Evolutionary conservation across 192 early-diverging fungal species (phyloP).

Genomic region (Coemansia sp.): DNA sequence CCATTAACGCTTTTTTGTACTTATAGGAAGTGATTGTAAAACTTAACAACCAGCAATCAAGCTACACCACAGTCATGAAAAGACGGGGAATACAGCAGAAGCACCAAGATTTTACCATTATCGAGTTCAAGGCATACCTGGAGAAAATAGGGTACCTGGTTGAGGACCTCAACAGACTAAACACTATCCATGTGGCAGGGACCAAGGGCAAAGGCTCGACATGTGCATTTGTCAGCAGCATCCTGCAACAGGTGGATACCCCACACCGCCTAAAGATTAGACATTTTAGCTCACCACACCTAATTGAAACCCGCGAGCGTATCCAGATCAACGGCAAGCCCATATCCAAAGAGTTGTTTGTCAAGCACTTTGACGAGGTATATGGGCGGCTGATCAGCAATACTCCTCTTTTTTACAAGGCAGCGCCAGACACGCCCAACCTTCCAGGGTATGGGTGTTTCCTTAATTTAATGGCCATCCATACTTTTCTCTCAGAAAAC

Average conservation of each 20-base stretch:
- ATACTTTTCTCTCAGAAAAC: slow-evolving; percentile 80
- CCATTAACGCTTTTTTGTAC: too few species aligned
- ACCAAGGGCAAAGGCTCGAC: slow-evolving; percentile 90
- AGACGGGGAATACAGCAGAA: too few species aligned
- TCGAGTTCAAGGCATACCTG: slow-evolving; percentile 41
- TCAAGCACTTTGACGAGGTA: slow-evolving; percentile 84
- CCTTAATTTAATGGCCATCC: slow-evolving; percentile 87
- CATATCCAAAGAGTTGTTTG: slow-evolving; percentile 69
- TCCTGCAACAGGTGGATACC: slow-evolving; percentile 58
- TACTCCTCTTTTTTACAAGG: slow-evolving; percentile 24
- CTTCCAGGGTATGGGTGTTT: slow-evolving; percentile 86
- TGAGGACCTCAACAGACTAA: slow-evolving; percentile 71
- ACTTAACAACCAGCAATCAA: too few species aligned
- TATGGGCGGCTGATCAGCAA: slow-evolving; percentile 68
- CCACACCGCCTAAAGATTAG: slow-evolving; percentile 57
- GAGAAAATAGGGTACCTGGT: slow-evolving; percentile 39
- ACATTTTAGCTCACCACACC: slow-evolving; percentile 90
- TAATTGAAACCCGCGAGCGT: slow-evolving; percentile 88
- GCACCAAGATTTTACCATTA: slow-evolving; percentile 13
- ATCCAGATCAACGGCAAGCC: slow-evolving; percentile 90
- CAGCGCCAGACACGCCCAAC: slow-evolving; percentile 20
- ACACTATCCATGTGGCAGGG: slow-evolving; percentile 81
- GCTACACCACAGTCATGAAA: too few species aligned
- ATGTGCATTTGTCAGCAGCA: slow-evolving; percentile 76
- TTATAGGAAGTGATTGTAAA: too few species aligned